A percentile compares a stretch with the other conserved stretches of the same genome.
Conservation (phyloP, 2,329 filamentous ascomycete species). For the Aspergillus brasiliensis region DNA sequence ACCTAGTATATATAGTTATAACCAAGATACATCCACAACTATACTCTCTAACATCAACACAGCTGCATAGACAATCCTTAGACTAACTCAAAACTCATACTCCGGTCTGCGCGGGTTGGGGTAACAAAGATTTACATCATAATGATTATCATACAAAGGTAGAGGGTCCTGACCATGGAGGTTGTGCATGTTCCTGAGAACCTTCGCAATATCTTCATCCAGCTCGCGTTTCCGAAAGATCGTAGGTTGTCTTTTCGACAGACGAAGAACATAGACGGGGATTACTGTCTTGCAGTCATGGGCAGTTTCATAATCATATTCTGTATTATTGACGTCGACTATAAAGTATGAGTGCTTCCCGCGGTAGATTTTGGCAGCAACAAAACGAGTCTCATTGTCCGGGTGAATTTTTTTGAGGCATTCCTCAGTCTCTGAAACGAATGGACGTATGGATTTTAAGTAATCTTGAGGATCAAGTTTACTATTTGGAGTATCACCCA, state of each 20-base stretch:
- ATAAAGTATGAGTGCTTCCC: constrained; percentile 17
- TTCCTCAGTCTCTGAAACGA: constrained; percentile 9
- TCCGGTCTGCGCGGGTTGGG: background rate
- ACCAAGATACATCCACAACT: too few relatives aligned
- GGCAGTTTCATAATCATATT: constrained; percentile 20
- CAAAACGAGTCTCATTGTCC: constrained; percentile 9
- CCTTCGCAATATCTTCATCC: constrained; percentile 13
- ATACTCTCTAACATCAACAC: too few relatives aligned
- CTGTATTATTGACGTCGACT: constrained; percentile 16
- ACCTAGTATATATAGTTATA: too few relatives aligned
- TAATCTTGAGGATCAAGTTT: constrained; percentile 13
- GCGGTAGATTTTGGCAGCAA: constrained; percentile 13
- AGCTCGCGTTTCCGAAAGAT: constrained; percentile 6
- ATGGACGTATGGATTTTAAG: constrained; percentile 15
- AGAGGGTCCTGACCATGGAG: constrained; percentile 16
- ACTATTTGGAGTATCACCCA: constrained; percentile 17
- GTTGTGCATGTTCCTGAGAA: constrained; percentile 13
- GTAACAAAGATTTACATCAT: background rate
- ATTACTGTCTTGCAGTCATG: constrained; percentile 7
- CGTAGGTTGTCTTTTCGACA: constrained; percentile 5
- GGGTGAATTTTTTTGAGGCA: background rate
- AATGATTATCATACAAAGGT: constrained; percentile 17
- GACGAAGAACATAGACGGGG: constrained; percentile 17
- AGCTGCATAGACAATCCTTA: too few relatives aligned
- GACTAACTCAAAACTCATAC: too few relatives aligned